Base-by-base conservation (phyloP, 1,139 yeast genomes). In the Zhuliangozyma blackwelliae region DNA sequence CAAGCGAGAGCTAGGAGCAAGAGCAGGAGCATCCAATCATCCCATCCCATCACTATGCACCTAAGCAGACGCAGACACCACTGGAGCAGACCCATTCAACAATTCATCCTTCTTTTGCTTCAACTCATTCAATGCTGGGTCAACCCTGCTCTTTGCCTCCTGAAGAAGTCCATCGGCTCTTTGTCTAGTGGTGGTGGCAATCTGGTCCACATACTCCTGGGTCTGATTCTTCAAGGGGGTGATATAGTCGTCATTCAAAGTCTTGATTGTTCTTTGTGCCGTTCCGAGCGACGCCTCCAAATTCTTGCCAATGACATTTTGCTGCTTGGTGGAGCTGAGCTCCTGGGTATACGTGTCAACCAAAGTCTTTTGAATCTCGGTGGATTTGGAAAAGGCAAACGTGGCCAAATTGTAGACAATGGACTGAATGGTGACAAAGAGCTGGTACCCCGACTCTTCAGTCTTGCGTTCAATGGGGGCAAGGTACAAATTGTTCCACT, bases 201-300 rank as follows among this genome's bases (percentile, higher is more conserved):
- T 64, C 32, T 65, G 72, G 34, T 46, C 47, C 27, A 62, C 68
- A 47, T 60, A 63, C 36, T 54, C 69, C 41, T 65, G 67, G 34
- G 75, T 68, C 46, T 67, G 68, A 31, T 52, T 51, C 46, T 59
- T 65, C 48, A 68, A 63, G 25, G 75, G 75, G 45, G 60, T 65
- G 37, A 68, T 55, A 52, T 57, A 65, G 34, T 59, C 61, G 28
- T 59, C 58, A 47, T 68, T 65, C 39, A 69, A 55, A 39, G 59
- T 61, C 44, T 51, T 57, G 38, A 65, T 52, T 37, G 69, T 56
- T 36, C 61, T 54, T 28, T 60, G 50, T 10, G 64, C 63, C 31
- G 73, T 63, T 44, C 59, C 61, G 47, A 59, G 57, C 10, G 66
- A 56, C 25, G 72, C 73, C 33, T 59, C 47, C 33, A 64, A 59